phyloP scores from a whole-genome alignment of 2,329 filamentous ascomycete species.

The Stylonectria norvegica region DNA sequence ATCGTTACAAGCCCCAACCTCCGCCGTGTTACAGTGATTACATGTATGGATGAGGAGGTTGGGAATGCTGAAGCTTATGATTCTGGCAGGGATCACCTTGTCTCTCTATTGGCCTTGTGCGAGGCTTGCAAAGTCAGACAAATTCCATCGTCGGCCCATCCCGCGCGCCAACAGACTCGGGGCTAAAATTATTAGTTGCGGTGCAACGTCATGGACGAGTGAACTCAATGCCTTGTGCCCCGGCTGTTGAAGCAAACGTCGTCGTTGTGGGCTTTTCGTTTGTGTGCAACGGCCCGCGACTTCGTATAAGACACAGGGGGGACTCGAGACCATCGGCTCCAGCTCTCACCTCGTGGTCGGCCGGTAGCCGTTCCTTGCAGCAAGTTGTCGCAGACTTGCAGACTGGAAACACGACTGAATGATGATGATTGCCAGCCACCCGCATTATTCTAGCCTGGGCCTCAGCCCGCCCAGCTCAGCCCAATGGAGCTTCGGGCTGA shows the following conservation, averaged over 20 bases:
- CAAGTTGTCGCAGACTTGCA: slow-evolving; percentile 6
- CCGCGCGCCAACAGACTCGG: slow-evolving; percentile 18
- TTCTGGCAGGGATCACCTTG: neutral
- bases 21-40: too few relatives aligned
- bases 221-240: too few relatives aligned
- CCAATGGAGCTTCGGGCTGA: slow-evolving; percentile 4
- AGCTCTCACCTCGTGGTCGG: slow-evolving; percentile 2
- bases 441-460: slow-evolving; percentile 7
- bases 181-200: slow-evolving; percentile 4
- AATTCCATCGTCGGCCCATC: slow-evolving; percentile 22
- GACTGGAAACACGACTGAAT: neutral
- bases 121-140: slow-evolving; percentile 10
- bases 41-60: neutral
- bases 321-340: neutral
- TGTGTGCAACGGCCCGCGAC: slow-evolving; percentile 5
- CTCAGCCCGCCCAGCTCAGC: slow-evolving; percentile 6
- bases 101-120: neutral
- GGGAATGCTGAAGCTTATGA: neutral
- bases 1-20: too few relatives aligned
- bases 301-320: neutral
- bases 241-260: too few relatives aligned
- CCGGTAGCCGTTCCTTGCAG: slow-evolving; percentile 14
- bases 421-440: slow-evolving; percentile 9
- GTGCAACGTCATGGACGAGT: too few relatives aligned
- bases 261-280: too few relatives aligned